phyloP scores from a whole-genome alignment of 345 rosid species.

The Eucalyptus tenuipes region DNA sequence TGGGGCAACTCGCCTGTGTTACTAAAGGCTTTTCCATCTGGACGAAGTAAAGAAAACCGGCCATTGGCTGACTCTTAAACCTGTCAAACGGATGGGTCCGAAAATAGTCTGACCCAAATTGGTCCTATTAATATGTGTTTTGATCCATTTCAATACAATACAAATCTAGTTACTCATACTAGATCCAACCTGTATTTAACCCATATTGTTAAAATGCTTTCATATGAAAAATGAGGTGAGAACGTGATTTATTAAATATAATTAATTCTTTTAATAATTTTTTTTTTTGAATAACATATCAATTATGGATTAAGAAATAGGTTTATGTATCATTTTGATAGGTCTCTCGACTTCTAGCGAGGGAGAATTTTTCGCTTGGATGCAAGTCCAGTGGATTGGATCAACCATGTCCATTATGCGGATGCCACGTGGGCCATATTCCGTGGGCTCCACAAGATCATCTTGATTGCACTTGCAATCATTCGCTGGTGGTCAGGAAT shows the following conservation, averaged over 20 bases:
- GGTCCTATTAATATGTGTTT: fast-evolving
- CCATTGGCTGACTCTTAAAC: neutral
- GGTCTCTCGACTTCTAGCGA: neutral
- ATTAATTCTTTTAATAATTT: too few species aligned
- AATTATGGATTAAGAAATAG: too few species aligned
- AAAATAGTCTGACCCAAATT: neutral
- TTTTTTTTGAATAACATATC: too few species aligned
- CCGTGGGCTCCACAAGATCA: neutral
- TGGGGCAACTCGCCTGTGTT: neutral
- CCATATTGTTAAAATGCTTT: too few species aligned
- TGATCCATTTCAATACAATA: too few species aligned
- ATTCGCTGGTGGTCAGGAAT: neutral
- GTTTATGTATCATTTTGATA: too few species aligned
- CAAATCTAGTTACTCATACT: too few species aligned
- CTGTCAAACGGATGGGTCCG: neutral
- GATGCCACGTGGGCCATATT: neutral
- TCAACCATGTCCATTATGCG: neutral
- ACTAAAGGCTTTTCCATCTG: neutral
- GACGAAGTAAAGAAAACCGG: neutral
- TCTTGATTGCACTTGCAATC: neutral
- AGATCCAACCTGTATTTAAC: too few species aligned
- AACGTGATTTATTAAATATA: too few species aligned
- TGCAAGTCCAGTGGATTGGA: neutral
- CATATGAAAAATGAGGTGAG: neutral
- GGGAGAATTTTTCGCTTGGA: neutral